Percentiles rank a stretch among this genome's conserved stretches.
Evolutionary conservation across 768 basidiomycete genomes (phyloP).

Genomic region (Calocybe gangraenosa): DNA sequence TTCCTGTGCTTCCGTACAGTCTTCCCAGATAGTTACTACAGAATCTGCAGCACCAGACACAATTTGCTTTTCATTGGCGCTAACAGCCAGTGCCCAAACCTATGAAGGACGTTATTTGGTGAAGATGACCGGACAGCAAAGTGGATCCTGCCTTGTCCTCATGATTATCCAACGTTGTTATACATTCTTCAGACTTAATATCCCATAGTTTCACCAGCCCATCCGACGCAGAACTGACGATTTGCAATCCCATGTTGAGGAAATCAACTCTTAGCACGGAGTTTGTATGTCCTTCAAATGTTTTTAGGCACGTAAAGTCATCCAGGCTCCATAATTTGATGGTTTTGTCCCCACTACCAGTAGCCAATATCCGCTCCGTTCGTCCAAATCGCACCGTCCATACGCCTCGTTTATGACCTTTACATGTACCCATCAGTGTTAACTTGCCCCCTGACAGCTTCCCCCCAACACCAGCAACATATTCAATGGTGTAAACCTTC

Average conservation of each 20-base stretch:
- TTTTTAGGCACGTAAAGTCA: conserved; percentile 91
- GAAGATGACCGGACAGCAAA: conserved; percentile 3
- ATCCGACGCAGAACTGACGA: conserved; percentile 89
- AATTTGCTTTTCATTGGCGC: conserved; percentile 75
- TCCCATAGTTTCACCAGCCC: conserved; percentile 97
- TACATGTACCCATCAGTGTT: conserved; percentile 78
- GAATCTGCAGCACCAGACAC: conserved; percentile 97
- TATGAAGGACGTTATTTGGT: conserved; percentile 24
- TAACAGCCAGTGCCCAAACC: conserved; percentile 96
- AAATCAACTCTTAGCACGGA: conserved; percentile 94
- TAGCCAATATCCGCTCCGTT: conserved; percentile 81
- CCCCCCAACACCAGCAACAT: conserved; percentile 33
- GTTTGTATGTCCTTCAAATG: conserved; percentile 98
- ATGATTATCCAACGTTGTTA: conserved; percentile 90
- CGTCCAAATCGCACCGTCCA: conserved; percentile 91
- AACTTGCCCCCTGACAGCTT: conserved; percentile 62
- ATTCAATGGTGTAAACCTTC: conserved; percentile 81
- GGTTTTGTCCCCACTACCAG: conserved; percentile 93
- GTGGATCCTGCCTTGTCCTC: conserved; percentile 79
- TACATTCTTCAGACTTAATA: conserved; percentile 82
- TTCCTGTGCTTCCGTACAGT: conserved; percentile 84
- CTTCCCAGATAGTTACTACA: conserved; percentile 93
- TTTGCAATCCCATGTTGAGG: conserved; percentile 74
- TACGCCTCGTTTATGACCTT: conserved; percentile 95
- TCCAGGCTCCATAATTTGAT: conserved; percentile 93